phyloP scores from a whole-genome alignment of 202 grass and related monocot species.

The Elaeis oleifera region DNA sequence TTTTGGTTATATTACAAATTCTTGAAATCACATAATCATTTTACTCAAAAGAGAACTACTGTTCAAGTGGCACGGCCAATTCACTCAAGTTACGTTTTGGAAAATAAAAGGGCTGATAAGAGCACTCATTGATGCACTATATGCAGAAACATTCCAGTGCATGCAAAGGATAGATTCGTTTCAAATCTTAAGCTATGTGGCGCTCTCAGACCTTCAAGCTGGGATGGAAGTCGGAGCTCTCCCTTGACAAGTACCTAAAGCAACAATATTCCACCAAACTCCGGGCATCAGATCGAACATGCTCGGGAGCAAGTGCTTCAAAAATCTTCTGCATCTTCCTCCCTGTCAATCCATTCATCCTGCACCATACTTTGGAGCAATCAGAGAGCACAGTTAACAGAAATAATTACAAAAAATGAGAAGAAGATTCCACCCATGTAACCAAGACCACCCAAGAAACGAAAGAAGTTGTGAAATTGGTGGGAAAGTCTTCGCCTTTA shows the following conservation, averaged over 20 bases:
- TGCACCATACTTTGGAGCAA: constrained; percentile 33
- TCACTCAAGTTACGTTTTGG: no score
- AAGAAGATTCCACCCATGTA: no score
- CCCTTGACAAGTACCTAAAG: constrained; percentile 83
- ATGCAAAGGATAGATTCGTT: background rate
- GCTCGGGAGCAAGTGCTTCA: constrained; percentile 54
- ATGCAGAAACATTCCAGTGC: background rate
- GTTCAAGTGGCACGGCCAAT: no score
- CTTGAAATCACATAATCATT: no score
- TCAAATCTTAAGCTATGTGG: constrained; percentile 11
- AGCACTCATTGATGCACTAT: no score
- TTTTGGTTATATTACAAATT: no score
- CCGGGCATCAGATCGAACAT: constrained; percentile 49
- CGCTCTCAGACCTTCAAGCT: constrained; percentile 59
- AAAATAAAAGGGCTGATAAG: no score
- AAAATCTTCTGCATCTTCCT: constrained; percentile 76
- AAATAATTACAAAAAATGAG: background rate
- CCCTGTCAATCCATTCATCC: constrained; percentile 81
- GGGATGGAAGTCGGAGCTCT: constrained; percentile 78
- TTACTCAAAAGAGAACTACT: no score
- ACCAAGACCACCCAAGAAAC: no score
- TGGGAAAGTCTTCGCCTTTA: constrained; percentile 8
- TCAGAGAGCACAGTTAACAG: constrained; percentile 9
- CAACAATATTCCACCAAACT: constrained; percentile 94
- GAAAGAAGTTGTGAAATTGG: background rate